A percentile compares a stretch with the other conserved stretches of the same genome.
These are phyloP conservation scores for Exophiala mesophila DNA, from an alignment of 2,329 filamentous ascomycete species.

Conservation along the genomic window DNA sequence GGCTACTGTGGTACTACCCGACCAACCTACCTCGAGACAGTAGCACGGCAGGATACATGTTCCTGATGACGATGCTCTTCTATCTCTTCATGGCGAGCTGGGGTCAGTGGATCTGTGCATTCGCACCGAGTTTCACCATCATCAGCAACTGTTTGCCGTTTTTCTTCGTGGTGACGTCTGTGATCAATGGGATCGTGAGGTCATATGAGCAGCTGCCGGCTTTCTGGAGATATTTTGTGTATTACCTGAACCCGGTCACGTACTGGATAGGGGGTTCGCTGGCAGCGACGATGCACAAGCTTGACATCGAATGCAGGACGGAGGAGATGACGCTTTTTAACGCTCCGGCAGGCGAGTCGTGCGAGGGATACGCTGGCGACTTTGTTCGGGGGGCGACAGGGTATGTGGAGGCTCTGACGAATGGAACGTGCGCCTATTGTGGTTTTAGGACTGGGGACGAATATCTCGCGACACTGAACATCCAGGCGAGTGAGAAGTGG, in stretches of 20 bases:
- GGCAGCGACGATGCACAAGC: constrained; percentile 54
- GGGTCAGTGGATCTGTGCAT: constrained; percentile 82
- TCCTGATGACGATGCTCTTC: constrained; percentile 73
- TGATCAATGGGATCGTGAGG: constrained; percentile 74
- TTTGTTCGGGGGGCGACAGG: constrained; percentile 47
- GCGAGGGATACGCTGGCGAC: constrained; percentile 56
- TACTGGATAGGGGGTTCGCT: constrained; percentile 70
- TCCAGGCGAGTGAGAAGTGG: constrained; percentile 61
- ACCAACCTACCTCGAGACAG: constrained; percentile 64
- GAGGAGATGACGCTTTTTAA: constrained; percentile 62
- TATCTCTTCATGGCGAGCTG: constrained; percentile 69
- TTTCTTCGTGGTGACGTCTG: constrained; percentile 71
- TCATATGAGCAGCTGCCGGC: constrained; percentile 58
- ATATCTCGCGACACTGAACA: constrained; percentile 59
- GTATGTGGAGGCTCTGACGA: constrained; percentile 59
- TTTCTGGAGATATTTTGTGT: constrained; percentile 36
- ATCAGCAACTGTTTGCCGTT: constrained; percentile 70
- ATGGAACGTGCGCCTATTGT: constrained; percentile 63
- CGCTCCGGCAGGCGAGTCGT: constrained; percentile 60
- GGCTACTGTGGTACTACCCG: constrained; percentile 70
- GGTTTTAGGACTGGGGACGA: constrained; percentile 61
- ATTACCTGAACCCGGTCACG: constrained; percentile 63
- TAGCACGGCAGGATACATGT: constrained; percentile 66
- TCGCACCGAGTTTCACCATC: constrained; percentile 72
- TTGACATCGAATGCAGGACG: constrained; percentile 48